A percentile compares a stretch with the other conserved stretches of the same genome.
Conservation (phyloP, 768 basidiomycete species). For the Tubosaeta sp. region DNA sequence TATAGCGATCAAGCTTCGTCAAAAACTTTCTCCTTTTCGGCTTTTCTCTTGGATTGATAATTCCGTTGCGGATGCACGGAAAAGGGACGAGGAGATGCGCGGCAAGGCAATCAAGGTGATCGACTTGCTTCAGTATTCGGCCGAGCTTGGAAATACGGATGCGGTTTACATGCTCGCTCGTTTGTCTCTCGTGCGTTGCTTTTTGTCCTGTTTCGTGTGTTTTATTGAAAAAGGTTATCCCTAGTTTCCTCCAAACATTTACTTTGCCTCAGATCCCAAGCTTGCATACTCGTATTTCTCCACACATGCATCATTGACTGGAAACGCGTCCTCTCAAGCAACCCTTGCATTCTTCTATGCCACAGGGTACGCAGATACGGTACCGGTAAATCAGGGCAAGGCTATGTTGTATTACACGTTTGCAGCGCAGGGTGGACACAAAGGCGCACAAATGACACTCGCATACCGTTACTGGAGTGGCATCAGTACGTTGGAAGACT, state of each 20-base stretch:
- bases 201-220: not conserved
- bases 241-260: conserved; percentile 70
- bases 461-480: conserved; percentile 96
- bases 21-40: conserved; percentile 50
- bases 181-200: conserved; percentile 56
- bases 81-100: conserved; percentile 61
- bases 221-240: not conserved
- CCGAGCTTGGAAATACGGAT: conserved; percentile 71
- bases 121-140: conserved; percentile 76
- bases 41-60: conserved; percentile 39
- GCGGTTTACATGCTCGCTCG: conserved; percentile 66
- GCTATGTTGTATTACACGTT: conserved; percentile 94
- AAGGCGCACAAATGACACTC: conserved; percentile 87
- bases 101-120: conserved; percentile 78
- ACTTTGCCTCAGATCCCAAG: conserved; percentile 59
- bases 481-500: conserved; percentile 86
- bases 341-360: conserved; percentile 85
- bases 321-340: conserved; percentile 85
- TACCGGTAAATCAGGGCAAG: conserved; percentile 66
- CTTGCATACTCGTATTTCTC: conserved; percentile 62
- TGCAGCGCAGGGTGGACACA: conserved; percentile 82
- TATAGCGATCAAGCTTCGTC: conserved; percentile 61
- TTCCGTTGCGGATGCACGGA: conserved; percentile 42
- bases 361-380: conserved; percentile 70
- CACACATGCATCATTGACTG: conserved; percentile 61